These are phyloP conservation scores for Starmerella khaoyaiensis DNA, from an alignment of 805 yeast genomes.

Conservation along the genomic window DNA sequence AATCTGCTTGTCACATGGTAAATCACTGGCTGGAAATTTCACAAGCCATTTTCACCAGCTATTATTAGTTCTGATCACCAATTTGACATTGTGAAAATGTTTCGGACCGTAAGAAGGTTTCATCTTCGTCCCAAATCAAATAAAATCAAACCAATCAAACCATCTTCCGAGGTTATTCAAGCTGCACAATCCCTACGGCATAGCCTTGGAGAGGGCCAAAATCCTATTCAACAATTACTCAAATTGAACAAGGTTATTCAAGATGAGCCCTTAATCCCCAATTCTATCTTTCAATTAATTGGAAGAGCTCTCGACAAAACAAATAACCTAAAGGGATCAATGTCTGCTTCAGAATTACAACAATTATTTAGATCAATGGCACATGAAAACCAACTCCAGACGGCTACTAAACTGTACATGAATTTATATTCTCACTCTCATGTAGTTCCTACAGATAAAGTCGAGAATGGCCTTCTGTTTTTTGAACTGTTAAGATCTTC, in stretches of 20 bases:
- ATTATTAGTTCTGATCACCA: no score
- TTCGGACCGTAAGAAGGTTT: no score
- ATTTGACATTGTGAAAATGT: no score
- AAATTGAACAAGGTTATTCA: constrained; percentile 9
- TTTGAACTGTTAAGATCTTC: constrained; percentile 16
- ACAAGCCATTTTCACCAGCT: no score
- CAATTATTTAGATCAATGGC: constrained; percentile 16
- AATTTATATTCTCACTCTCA: constrained; percentile 16
- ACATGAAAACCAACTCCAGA: constrained; percentile 5
- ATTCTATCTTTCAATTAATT: constrained; percentile 16
- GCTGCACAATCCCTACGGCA: constrained; percentile 16
- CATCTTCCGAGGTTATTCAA: constrained; percentile 8
- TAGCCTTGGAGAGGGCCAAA: not conserved
- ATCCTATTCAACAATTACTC: constrained; percentile 3
- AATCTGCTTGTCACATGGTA: no score
- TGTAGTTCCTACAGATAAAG: constrained; percentile 4
- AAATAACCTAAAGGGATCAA: constrained; percentile 4
- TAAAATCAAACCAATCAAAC: no score
- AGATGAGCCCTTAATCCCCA: constrained; percentile 9
- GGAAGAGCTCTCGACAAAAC: constrained; percentile 10
- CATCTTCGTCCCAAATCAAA: no score
- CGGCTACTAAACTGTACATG: constrained; percentile 20
- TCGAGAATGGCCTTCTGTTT: constrained; percentile 21
- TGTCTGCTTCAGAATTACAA: constrained; percentile 10
- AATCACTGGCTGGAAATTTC: no score